Conservation (phyloP, 768 basidiomycete genomes). For the Suillus weaverae region DNA sequence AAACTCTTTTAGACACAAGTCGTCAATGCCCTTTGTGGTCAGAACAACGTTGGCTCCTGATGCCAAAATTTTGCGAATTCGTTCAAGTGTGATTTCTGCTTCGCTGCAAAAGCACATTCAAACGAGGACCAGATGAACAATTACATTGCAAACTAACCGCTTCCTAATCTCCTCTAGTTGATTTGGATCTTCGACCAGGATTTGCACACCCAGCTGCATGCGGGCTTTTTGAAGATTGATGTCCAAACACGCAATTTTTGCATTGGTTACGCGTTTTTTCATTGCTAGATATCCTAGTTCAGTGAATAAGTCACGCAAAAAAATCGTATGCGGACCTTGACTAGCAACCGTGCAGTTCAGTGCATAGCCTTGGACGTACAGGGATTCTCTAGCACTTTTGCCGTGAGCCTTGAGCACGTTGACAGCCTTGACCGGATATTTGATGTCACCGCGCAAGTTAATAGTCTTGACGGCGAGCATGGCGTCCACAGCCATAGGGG, state of each 20-base stretch:
- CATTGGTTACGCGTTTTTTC: conserved; percentile 91
- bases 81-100: conserved; percentile 92
- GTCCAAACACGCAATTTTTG: conserved; percentile 98
- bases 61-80: conserved; percentile 92
- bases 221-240: conserved; percentile 96
- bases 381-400: conserved; percentile 89
- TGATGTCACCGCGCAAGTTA: conserved; percentile 91
- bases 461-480: conserved; percentile 97
- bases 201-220: conserved; percentile 98
- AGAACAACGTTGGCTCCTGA: conserved; percentile 96
- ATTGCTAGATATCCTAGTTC: conserved; percentile 61
- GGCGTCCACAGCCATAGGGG: conserved; percentile 98
- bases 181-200: conserved; percentile 93
- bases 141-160: conserved; percentile 50
- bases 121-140: neutral
- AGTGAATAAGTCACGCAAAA: neutral
- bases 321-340: conserved; percentile 68
- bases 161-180: conserved; percentile 96
- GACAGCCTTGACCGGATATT: conserved; percentile 99
- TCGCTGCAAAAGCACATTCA: conserved; percentile 54
- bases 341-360: conserved; percentile 98
- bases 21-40: conserved; percentile 98
- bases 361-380: conserved; percentile 95
- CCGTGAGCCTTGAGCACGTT: conserved; percentile 98
- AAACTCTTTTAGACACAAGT: conserved; percentile 97